These are phyloP conservation scores for Fonsecaea erecta DNA, from an alignment of 2,329 filamentous ascomycete species.

Conservation along the genomic window DNA sequence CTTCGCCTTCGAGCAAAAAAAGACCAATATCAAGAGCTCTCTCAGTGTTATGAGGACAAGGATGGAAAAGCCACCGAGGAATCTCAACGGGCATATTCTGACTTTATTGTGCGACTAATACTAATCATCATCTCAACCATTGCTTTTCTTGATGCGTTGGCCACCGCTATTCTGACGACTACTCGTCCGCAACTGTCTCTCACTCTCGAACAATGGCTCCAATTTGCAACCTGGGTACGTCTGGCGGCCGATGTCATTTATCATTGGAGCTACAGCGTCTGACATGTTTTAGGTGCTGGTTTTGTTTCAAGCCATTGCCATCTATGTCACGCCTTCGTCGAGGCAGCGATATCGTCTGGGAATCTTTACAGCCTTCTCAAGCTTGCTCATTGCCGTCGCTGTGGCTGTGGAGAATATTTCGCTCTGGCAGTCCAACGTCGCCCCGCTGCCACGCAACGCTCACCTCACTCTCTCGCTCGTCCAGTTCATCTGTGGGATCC, in stretches of 20 bases:
- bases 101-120: constrained; percentile 60
- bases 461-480: constrained; percentile 34
- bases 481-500: constrained; percentile 43
- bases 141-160: constrained; percentile 62
- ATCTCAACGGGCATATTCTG: constrained; percentile 66
- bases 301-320: constrained; percentile 31
- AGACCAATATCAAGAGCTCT: constrained; percentile 28
- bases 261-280: constrained; percentile 2
- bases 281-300: constrained; percentile 33
- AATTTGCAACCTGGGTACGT: constrained; percentile 67
- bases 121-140: constrained; percentile 60
- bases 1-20: constrained; percentile 21
- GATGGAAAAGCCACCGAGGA: constrained; percentile 72
- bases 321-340: constrained; percentile 33
- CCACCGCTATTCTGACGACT: constrained; percentile 60
- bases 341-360: constrained; percentile 34
- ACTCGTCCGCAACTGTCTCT: constrained; percentile 47
- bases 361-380: constrained; percentile 29
- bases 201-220: constrained; percentile 64
- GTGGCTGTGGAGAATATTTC: constrained; percentile 36
- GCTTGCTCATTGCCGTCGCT: constrained; percentile 31
- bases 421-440: constrained; percentile 25
- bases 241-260: background rate
- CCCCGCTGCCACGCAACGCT: constrained; percentile 28
- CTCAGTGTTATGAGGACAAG: constrained; percentile 66